Evolutionary conservation across 306 rosid species (phyloP).

Genomic region (Coriaria nepalensis): DNA sequence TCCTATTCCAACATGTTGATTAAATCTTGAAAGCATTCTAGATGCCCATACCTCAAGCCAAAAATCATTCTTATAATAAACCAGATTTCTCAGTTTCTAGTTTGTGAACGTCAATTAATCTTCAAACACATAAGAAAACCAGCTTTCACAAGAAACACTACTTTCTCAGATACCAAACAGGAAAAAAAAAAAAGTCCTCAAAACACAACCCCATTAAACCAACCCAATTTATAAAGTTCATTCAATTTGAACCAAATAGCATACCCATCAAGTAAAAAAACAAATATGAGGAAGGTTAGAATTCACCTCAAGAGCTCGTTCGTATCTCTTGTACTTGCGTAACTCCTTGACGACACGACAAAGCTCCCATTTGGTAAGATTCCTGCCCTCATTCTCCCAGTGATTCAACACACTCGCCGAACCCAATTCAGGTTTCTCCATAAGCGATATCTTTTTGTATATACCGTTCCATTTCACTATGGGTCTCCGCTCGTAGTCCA

Average conservation of each 20-base stretch:
- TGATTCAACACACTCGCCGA: slow-evolving; percentile 48
- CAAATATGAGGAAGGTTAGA: neutral
- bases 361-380: slow-evolving; percentile 71
- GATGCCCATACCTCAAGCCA: neutral
- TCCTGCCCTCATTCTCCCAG: slow-evolving; percentile 80
- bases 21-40: neutral
- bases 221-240: neutral
- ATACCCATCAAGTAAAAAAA: slow-evolving; percentile 8
- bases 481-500: slow-evolving; percentile 58
- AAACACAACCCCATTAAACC: neutral
- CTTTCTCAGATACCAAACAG: neutral
- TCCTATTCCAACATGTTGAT: neutral
- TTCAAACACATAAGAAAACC: neutral
- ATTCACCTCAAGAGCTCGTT: slow-evolving; percentile 69
- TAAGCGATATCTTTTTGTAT: slow-evolving; percentile 44
- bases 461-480: slow-evolving; percentile 47
- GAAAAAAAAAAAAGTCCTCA: neutral
- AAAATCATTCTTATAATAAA: neutral
- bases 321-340: slow-evolving; percentile 43
- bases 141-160: neutral
- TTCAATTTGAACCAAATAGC: neutral
- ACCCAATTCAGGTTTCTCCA: slow-evolving; percentile 44
- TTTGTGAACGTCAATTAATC: neutral
- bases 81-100: neutral
- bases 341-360: slow-evolving; percentile 62